Evolutionary conservation across 495 filamentous ascomycete species (phyloP).

Genomic region (Podospora appendiculata): DNA sequence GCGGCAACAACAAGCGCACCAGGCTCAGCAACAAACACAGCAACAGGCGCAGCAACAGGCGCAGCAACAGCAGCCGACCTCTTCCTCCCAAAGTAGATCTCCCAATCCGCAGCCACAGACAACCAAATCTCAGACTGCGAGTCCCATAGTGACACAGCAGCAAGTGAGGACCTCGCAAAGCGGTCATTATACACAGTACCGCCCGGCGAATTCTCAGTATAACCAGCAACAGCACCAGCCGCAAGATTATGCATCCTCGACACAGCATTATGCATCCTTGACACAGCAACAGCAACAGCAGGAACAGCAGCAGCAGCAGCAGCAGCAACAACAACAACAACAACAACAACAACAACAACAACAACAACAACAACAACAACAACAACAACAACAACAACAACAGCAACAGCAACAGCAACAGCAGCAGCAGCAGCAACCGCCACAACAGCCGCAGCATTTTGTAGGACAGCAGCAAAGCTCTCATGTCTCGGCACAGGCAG

Average conservation of each 20-base stretch:
- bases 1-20: conserved; percentile 5
- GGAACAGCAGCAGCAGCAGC: conserved; percentile 5
- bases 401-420: conserved; percentile 12
- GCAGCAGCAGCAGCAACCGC: conserved; percentile 9
- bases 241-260: conserved; percentile 4
- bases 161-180: conserved; percentile 9
- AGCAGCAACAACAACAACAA: conserved; percentile 3
- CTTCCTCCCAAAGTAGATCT: conserved; percentile 15
- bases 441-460: conserved; percentile 19
- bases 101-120: conserved; percentile 18
- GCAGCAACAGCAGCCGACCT: conserved; percentile 8
- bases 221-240: conserved; percentile 15
- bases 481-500: conserved; percentile 6
- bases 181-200: conserved; percentile 14
- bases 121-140: conserved; percentile 10
- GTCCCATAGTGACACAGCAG: conserved; percentile 11
- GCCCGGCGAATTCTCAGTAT: conserved; percentile 9
- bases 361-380: conserved; percentile 11
- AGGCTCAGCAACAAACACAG: conserved; percentile 9
- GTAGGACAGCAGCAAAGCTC: conserved; percentile 15
- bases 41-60: conserved; percentile 14
- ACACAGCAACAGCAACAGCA: conserved; percentile 1
- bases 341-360: conserved; percentile 13
- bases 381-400: conserved; percentile 5
- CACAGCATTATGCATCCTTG: neutral